Evolutionary conservation across 2,329 filamentous ascomycete genomes (phyloP), one percentile per base, ranked within the genome.

Genomic region (Cordyceps javanica): DNA sequence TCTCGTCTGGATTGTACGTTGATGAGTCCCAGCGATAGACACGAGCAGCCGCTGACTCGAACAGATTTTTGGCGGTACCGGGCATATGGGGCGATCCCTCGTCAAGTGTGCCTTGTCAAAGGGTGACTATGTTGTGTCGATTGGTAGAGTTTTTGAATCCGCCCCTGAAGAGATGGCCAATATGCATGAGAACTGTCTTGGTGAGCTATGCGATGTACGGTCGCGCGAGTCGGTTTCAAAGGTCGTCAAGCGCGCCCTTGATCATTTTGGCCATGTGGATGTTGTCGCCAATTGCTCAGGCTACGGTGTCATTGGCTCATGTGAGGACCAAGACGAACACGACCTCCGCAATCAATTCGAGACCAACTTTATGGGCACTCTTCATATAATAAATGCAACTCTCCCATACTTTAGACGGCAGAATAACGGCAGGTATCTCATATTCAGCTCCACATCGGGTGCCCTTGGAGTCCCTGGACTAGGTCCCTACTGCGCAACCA

Each of bases 261-360:
- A 82, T 36, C 84, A 83, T 59, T 97, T 94, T 75, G 89, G 89
- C 0, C 85, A 85, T 59, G 82, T 97, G 62, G 93, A 97, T 69
- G 83, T 96, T 53, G 88, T 97, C 59, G 92, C 88, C 65, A 97
- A 96, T 72, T 96, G 91, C 74, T 92, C 91, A 13, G 93, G 93
- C 16, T 97, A 96, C 73, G 93, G 92, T 55, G 91, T 99, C 55
- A 96, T 97, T 64, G 93, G 91, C 28, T 87, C 93, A 1, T 97
- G 92, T 72, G 94, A 97, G 73, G 94, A 97, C 73, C 94, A 97
- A 75, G 91, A 97, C 71, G 91, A 96, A 69, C 87, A 91, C 71
- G 94, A 97, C 69, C 83, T 97, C 64, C 89, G 91, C 59, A 93
- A 96, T 67, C 94, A 97, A 72, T 97, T 97, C 74, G 91, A 95